Percentiles rank a stretch among this genome's conserved stretches.
Evolutionary conservation across 2,329 filamentous ascomycete species (phyloP).

Genomic region (Elsinoe australis): DNA sequence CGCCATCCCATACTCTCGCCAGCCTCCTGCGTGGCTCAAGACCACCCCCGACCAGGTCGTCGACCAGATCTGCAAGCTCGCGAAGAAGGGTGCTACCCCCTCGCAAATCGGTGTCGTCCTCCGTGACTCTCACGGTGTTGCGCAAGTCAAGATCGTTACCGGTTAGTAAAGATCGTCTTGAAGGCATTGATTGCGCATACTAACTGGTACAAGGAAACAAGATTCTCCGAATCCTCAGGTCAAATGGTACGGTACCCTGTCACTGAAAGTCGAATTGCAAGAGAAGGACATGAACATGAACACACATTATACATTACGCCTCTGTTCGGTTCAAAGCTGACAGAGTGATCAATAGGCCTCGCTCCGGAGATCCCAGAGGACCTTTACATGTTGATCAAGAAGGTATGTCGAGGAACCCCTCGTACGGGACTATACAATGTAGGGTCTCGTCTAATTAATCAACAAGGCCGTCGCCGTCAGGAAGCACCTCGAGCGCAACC

Average conservation of each 20-base stretch:
- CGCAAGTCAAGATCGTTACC: constrained; percentile 95
- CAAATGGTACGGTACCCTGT: constrained; percentile 68
- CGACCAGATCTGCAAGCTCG: constrained; percentile 98
- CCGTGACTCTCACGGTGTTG: constrained; percentile 94
- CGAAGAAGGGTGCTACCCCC: constrained; percentile 96
- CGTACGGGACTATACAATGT: not conserved
- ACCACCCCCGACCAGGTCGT: constrained; percentile 97
- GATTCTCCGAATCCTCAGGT: constrained; percentile 98
- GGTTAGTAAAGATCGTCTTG: constrained; percentile 53
- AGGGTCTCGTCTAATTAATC: not conserved
- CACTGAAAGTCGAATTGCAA: constrained; percentile 33
- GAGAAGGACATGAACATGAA: constrained; percentile 23
- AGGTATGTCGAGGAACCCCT: constrained; percentile 55
- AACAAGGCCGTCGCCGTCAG: constrained; percentile 85
- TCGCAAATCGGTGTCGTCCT: constrained; percentile 99
- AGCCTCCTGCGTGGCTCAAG: constrained; percentile 92
- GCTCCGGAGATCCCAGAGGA: constrained; percentile 98
- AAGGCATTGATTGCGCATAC: constrained; percentile 11
- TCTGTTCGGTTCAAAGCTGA: constrained; percentile 39
- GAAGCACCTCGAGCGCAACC: constrained; percentile 99
- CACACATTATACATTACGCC: constrained; percentile 34
- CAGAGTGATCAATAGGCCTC: constrained; percentile 65
- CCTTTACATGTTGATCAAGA: constrained; percentile 99
- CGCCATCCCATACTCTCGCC: constrained; percentile 93
- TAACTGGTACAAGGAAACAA: constrained; percentile 69